phyloP scores from a whole-genome alignment of 1,284 basidiomycete genomes.

The Coriolopsis trogii region DNA sequence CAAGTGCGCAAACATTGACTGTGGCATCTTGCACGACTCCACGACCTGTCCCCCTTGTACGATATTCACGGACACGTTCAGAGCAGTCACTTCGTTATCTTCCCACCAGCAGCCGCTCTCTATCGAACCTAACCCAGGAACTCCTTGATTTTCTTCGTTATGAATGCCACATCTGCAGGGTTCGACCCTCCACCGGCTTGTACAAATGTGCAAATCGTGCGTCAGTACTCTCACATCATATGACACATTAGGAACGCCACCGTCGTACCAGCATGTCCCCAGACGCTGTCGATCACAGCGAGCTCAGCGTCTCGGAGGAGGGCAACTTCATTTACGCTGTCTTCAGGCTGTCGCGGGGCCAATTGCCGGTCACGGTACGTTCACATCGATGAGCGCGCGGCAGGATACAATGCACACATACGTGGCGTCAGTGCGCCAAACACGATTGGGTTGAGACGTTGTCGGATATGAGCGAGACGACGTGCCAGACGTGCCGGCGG shows the following conservation, averaged over 20 bases:
- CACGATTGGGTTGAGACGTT: too few species aligned
- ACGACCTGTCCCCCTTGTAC: too few species aligned
- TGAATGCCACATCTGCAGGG: conserved; percentile 20
- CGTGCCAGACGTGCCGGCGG: not conserved
- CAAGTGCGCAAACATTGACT: too few species aligned
- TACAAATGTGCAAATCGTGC: not conserved
- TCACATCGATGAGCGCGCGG: too few species aligned
- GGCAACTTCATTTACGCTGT: conserved; percentile 21
- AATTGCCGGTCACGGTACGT: not conserved
- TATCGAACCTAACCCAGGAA: conserved; percentile 9
- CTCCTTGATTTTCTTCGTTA: conserved; percentile 21
- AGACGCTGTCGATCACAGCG: conserved; percentile 23
- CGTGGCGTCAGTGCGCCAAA: too few species aligned
- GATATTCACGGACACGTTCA: too few species aligned
- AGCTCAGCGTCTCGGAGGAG: conserved; percentile 15
- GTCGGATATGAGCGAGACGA: not conserved
- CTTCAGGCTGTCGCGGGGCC: conserved; percentile 16
- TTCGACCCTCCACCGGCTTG: conserved; percentile 23
- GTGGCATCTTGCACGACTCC: too few species aligned
- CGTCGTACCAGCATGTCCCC: conserved; percentile 23
- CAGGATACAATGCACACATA: too few species aligned
- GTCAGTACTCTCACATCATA: not conserved
- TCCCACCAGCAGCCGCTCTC: not conserved
- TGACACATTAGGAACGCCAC: not conserved
- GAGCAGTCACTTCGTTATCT: too few species aligned